Conservation (phyloP, 306 rosid genomes). For the Lablab purpureus region DNA sequence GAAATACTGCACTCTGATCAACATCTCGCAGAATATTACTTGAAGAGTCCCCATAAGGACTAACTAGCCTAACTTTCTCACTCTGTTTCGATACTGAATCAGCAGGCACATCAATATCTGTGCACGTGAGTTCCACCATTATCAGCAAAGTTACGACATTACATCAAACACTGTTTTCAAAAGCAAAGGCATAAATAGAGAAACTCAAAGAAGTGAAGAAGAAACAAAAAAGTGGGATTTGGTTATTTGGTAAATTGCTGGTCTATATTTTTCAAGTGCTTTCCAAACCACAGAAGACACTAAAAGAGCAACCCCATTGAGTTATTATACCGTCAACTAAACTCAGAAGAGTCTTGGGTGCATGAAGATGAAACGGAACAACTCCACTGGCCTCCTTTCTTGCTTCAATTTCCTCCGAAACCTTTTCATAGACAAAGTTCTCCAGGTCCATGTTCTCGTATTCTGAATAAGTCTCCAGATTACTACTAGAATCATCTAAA, state of each 20-base stretch:
- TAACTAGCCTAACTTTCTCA: conserved; percentile 62
- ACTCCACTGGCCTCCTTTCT: conserved; percentile 75
- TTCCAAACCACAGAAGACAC: conserved; percentile 19
- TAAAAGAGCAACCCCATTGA: neutral
- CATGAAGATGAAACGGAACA: conserved; percentile 86
- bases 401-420: conserved; percentile 87
- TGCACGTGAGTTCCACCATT: conserved; percentile 37
- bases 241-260: conserved; percentile 29
- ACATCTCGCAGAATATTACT: conserved; percentile 57
- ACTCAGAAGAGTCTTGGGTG: conserved; percentile 72
- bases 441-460: conserved; percentile 96
- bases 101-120: conserved; percentile 75
- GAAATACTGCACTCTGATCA: conserved; percentile 68
- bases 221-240: conserved; percentile 37
- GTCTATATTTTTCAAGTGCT: conserved; percentile 24
- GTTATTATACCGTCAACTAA: conserved; percentile 75
- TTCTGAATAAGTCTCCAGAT: conserved; percentile 74
- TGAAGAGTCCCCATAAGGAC: conserved; percentile 63
- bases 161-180: conserved; percentile 38
- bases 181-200: conserved; percentile 21
- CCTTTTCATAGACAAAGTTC: conserved; percentile 85
- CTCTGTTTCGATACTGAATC: conserved; percentile 61
- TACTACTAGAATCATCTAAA: conserved; percentile 75
- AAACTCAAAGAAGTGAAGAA: conserved; percentile 29
- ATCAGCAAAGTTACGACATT: conserved; percentile 26